Percentiles rank a stretch among this genome's conserved stretches.
These are phyloP conservation scores for Teunomyces tritomae DNA, from an alignment of 805 yeast genomes.

Conservation along the genomic window DNA sequence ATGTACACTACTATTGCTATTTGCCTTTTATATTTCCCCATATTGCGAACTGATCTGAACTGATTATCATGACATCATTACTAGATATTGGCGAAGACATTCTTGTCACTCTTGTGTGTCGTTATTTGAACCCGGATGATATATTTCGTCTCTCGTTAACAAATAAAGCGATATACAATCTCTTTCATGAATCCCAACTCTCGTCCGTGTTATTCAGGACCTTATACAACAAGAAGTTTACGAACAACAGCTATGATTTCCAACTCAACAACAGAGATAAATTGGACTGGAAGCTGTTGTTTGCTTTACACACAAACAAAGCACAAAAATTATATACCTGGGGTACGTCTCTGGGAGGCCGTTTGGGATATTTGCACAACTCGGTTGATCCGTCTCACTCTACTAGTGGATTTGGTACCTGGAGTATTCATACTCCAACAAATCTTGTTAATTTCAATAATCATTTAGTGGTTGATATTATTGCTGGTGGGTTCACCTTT, in stretches of 20 bases:
- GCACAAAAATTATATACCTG: constrained; percentile 47
- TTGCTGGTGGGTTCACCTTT: constrained; percentile 66
- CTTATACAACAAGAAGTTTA: constrained; percentile 44
- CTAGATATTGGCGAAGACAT: constrained; percentile 41
- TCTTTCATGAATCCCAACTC: constrained; percentile 26
- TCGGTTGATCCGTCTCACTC: constrained; percentile 23
- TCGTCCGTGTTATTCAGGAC: constrained; percentile 33
- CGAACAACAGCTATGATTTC: constrained; percentile 36
- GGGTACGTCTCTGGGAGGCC: constrained; percentile 44
- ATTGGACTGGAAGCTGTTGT: constrained; percentile 52
- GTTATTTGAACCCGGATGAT: constrained; percentile 34
- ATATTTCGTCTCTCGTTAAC: constrained; percentile 33
- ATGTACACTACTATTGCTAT: neutral
- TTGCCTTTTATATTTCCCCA: neutral
- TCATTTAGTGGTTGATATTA: constrained; percentile 42
- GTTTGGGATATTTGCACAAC: constrained; percentile 44
- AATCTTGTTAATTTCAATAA: constrained; percentile 34
- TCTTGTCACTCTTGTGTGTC: constrained; percentile 32
- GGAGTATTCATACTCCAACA: constrained; percentile 38
- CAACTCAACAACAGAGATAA: constrained; percentile 21
- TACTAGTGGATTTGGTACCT: constrained; percentile 12
- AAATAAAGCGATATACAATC: constrained; percentile 29
- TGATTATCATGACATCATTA: constrained; percentile 4
- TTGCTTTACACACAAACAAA: constrained; percentile 31
- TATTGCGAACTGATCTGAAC: neutral